Conservation (phyloP, 768 basidiomycete genomes). For the Mycena leptocephala region DNA sequence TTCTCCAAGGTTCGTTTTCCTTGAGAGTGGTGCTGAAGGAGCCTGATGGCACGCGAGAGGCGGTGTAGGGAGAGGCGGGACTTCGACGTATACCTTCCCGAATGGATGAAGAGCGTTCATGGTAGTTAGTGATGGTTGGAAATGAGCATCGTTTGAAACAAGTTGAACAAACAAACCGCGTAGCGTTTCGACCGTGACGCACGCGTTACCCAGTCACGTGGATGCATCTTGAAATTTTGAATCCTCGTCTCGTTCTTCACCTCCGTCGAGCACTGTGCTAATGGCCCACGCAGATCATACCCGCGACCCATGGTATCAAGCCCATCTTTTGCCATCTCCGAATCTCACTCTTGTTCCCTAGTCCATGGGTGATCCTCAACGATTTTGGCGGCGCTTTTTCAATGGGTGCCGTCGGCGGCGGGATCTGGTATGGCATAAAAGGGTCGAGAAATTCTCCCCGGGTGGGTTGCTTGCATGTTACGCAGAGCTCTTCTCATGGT, state of each 20-base stretch:
- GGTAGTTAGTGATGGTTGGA: not conserved
- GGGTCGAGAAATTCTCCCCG: constrained; percentile 97
- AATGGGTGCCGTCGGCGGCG: constrained; percentile 98
- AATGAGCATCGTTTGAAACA: not conserved
- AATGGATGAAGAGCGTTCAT: not conserved
- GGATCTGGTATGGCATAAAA: constrained; percentile 99
- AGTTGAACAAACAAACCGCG: not conserved
- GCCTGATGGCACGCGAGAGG: not conserved
- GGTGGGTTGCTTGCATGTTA: constrained; percentile 62
- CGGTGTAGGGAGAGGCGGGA: constrained; percentile 18
- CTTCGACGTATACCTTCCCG: constrained; percentile 19
- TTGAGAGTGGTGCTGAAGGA: constrained; percentile 51
- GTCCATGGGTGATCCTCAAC: constrained; percentile 98
- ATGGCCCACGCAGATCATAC: constrained; percentile 96
- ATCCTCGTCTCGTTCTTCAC: constrained; percentile 25
- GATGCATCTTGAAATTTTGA: not conserved
- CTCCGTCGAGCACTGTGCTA: constrained; percentile 18
- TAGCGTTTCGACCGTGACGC: no score
- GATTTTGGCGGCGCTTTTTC: constrained; percentile 98
- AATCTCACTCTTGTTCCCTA: constrained; percentile 49
- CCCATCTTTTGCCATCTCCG: not conserved
- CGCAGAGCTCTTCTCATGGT: constrained; percentile 27
- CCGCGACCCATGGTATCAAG: constrained; percentile 88
- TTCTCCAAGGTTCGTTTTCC: constrained; percentile 60
- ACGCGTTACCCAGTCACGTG: no score